Conservation (phyloP, 2,329 filamentous ascomycete species). For the Aspergillus chevalieri region DNA sequence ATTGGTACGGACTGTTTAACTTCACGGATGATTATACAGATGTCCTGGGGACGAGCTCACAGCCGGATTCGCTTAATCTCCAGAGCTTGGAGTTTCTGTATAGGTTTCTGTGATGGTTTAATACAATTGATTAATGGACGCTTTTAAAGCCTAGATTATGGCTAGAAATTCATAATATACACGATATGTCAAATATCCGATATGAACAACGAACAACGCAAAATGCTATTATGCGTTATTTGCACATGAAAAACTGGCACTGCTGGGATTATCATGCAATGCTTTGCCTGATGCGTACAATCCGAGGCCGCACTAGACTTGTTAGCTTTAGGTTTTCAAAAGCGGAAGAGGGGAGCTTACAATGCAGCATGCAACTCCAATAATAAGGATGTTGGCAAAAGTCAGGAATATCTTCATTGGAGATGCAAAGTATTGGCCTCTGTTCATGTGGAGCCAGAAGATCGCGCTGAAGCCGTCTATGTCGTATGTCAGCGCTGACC, state of each 20-base stretch:
- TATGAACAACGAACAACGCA: background rate
- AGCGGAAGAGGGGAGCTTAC: slow-evolving; percentile 6
- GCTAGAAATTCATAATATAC: too few relatives aligned
- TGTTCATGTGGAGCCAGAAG: slow-evolving; percentile 25
- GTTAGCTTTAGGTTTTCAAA: slow-evolving; percentile 1
- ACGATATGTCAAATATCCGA: background rate
- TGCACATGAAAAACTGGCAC: slow-evolving; percentile 25
- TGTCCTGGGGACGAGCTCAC: slow-evolving; percentile 21
- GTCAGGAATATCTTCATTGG: slow-evolving; percentile 18
- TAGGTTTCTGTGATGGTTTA: slow-evolving; percentile 19
- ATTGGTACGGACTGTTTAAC: slow-evolving; percentile 27
- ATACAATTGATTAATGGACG: background rate
- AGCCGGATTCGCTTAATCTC: slow-evolving; percentile 24
- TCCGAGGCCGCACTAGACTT: slow-evolving; percentile 24
- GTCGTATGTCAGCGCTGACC: background rate
- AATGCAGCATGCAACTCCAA: slow-evolving; percentile 11
- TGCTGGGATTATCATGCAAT: slow-evolving; percentile 20
- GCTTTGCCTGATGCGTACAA: slow-evolving; percentile 26
- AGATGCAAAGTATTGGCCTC: slow-evolving; percentile 15
- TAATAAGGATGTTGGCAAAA: slow-evolving; percentile 10
- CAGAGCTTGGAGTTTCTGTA: slow-evolving; percentile 28
- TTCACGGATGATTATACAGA: slow-evolving; percentile 24
- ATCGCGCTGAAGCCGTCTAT: slow-evolving; percentile 17
- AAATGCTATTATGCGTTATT: slow-evolving; percentile 9
- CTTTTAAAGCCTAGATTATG: too few relatives aligned